Evolutionary conservation across 306 rosid species (phyloP).

Genomic region (Cicer bijugum): DNA sequence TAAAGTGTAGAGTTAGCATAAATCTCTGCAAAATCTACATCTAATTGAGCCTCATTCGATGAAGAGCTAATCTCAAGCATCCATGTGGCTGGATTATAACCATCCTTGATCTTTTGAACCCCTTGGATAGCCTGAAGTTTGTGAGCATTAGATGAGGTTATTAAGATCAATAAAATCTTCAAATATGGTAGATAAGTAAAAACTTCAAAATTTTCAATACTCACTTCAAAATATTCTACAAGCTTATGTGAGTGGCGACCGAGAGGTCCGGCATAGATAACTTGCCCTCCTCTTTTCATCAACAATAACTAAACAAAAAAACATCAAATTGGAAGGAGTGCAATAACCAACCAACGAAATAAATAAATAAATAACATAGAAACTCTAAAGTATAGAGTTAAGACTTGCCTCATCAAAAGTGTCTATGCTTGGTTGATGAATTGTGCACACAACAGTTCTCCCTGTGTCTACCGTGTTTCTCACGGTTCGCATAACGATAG

Average conservation of each 20-base stretch:
- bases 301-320: conserved; percentile 47
- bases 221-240: conserved; percentile 45
- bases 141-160: conserved; percentile 9
- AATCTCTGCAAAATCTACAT: conserved; percentile 64
- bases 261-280: conserved; percentile 59
- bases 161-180: neutral
- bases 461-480: conserved; percentile 48
- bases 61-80: conserved; percentile 69
- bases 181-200: neutral
- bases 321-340: neutral
- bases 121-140: conserved; percentile 58
- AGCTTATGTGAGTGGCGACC: conserved; percentile 53
- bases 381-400: neutral
- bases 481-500: conserved; percentile 50
- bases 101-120: conserved; percentile 64
- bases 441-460: conserved; percentile 51
- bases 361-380: conserved; percentile 3
- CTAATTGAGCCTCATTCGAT: conserved; percentile 56
- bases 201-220: conserved; percentile 1
- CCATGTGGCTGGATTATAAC: conserved; percentile 84
- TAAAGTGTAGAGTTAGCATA: conserved; percentile 62
- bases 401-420: conserved; percentile 51
- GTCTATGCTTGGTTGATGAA: conserved; percentile 55
- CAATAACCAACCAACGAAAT: neutral
- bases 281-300: conserved; percentile 62